Base-by-base conservation (phyloP, 352 stramenopile species). In the Phytopythium chamaehyphon region DNA sequence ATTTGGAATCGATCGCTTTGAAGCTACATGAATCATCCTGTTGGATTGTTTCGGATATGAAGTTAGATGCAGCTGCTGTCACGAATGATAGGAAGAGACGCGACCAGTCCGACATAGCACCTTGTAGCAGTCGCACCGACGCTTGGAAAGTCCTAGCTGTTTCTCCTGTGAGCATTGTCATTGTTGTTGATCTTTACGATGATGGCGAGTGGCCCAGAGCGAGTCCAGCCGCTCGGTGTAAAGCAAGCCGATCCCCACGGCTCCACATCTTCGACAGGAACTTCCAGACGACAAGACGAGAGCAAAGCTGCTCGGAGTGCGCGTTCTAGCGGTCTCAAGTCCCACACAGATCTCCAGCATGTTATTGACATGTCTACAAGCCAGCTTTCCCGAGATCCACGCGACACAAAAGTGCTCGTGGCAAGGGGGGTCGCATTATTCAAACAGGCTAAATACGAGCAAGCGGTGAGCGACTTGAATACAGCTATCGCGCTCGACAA, bases 291-390 rank as follows among this genome's bases (percentile, higher is more conserved):
- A 9, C 21, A 26, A 23, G 42, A 31, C 9, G 22, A 35, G 11
- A 15, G 9, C 15, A 28, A 18, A 23, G 23, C 44, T 3, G 36
- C 26, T 6, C 22, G 44, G 15, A 72, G 79, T 2, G 85, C 86
- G 36, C 71, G 83, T 24, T 88, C 76, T 26, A 92, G 90, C 58
- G 93, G 88, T 51, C 95, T 82, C 54, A 71, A 73, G 31, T 89
- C 90, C 47, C 47, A 69, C 7, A 68, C 69, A 4, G 81, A 96
- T 43, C 58, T 93, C 0, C 75, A 88, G 56, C 67, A 86, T 19
- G 62, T 95, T 39, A 76, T 96, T 45, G 78, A 88, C 31, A 57
- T 66, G 22, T 80, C 83, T 26, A 91, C 83, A 8, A 78, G 59
- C 16, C 86, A 90, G 53, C 68, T 96, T 18, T 63, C 69, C 5